Conservation (phyloP, 352 stramenopile genomes). For the Nothophytophthora sp. region DNA sequence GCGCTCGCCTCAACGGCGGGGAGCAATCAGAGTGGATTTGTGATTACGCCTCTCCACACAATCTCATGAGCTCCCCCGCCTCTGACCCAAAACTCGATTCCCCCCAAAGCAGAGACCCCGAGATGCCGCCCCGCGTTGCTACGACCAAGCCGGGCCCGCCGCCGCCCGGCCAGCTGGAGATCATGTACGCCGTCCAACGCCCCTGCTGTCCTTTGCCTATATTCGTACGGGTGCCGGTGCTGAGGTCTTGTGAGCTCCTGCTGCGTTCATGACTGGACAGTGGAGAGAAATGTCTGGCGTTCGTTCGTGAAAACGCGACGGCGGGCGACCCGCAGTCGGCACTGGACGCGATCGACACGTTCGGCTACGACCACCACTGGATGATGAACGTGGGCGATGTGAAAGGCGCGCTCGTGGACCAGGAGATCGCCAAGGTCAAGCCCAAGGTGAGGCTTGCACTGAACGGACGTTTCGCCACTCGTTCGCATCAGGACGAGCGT, state of each 20-base stretch:
- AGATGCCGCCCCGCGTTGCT: conserved; percentile 21
- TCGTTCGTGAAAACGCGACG: conserved; percentile 30
- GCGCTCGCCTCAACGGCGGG: too few species aligned
- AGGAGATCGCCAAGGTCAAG: conserved; percentile 30
- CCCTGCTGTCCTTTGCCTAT: background rate
- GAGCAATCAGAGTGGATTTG: too few species aligned
- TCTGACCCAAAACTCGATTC: too few species aligned
- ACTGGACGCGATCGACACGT: conserved; percentile 38
- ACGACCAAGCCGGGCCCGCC: conserved; percentile 20
- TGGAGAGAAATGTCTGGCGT: conserved; percentile 24
- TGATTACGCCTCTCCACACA: too few species aligned
- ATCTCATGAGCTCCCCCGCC: too few species aligned
- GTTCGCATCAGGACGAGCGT: too few species aligned
- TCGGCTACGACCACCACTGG: conserved; percentile 26
- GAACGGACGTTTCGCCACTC: background rate
- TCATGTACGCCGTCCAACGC: conserved; percentile 12
- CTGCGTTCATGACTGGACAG: conserved; percentile 4
- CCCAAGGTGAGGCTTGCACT: conserved; percentile 16
- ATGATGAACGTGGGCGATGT: conserved; percentile 53
- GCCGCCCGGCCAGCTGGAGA: conserved; percentile 10
- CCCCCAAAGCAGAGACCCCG: background rate
- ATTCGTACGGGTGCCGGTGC: background rate
- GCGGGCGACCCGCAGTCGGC: conserved; percentile 34
- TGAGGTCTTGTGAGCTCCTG: too few species aligned
- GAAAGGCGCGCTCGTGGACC: conserved; percentile 47